Evolutionary conservation across 192 early-diverging fungal genomes (phyloP).

Genomic region (Phlyctochytrium arcticum): DNA sequence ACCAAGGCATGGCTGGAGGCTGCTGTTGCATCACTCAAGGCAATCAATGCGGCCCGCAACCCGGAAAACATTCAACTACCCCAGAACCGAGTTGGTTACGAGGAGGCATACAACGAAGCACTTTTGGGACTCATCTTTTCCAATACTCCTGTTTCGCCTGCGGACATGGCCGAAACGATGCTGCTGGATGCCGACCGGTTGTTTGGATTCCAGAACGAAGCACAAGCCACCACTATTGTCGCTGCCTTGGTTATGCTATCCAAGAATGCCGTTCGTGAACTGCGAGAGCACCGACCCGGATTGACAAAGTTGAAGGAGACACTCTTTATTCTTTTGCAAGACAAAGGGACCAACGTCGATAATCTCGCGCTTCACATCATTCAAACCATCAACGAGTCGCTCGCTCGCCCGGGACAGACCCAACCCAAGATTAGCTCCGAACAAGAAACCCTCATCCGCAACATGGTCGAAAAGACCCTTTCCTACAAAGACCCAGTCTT

Average conservation of each 20-base stretch:
- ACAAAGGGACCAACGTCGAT: conserved; percentile 26
- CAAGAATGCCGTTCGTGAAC: conserved; percentile 52
- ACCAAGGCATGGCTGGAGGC: conserved; percentile 62
- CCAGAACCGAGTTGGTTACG: conserved; percentile 40
- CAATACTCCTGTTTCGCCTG: conserved; percentile 27
- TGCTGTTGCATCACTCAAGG: conserved; percentile 27
- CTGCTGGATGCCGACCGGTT: conserved; percentile 63
- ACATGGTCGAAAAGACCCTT: conserved; percentile 46
- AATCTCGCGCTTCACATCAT: conserved; percentile 30
- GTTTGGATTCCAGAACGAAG: conserved; percentile 64
- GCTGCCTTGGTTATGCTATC: conserved; percentile 68
- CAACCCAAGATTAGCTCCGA: conserved; percentile 28
- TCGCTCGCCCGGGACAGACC: conserved; percentile 12
- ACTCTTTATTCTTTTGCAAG: conserved; percentile 27
- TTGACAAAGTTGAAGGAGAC: conserved; percentile 29
- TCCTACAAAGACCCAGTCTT: conserved; percentile 53
- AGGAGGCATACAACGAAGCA: conserved; percentile 52
- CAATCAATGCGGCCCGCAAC: conserved; percentile 43
- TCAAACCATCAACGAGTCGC: conserved; percentile 3
- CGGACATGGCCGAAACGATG: conserved; percentile 65
- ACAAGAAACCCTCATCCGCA: conserved; percentile 30
- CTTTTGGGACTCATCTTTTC: conserved; percentile 48
- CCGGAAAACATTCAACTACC: conserved; percentile 46
- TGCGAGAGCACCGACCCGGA: conserved; percentile 28
- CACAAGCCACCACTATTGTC: conserved; percentile 62